These are phyloP conservation scores for Moniliella sp. DNA, from an alignment of 1,284 basidiomycete genomes.

Conservation along the genomic window DNA sequence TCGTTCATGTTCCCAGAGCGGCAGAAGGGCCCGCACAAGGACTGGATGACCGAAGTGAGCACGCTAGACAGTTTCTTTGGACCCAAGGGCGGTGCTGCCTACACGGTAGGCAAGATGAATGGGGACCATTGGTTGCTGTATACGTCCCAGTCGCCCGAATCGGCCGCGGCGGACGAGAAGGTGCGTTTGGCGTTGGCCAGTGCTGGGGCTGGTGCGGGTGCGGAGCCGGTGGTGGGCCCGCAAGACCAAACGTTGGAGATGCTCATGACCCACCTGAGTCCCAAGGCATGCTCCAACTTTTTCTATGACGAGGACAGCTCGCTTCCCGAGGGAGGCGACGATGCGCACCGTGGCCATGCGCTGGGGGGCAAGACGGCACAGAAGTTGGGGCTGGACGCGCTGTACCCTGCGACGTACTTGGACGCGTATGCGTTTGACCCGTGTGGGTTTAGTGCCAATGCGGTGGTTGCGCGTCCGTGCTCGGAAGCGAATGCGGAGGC, in stretches of 20 bases:
- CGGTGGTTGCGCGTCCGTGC: constrained; percentile 38
- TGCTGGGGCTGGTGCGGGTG: constrained; percentile 4
- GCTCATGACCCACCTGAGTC: constrained; percentile 81
- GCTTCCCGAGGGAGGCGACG: constrained; percentile 1
- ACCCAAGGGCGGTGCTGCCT: constrained; percentile 52
- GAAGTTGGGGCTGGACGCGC: constrained; percentile 55
- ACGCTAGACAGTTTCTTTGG: constrained; percentile 72
- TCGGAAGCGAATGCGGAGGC: constrained; percentile 6
- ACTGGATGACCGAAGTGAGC: constrained; percentile 80
- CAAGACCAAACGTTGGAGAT: constrained; percentile 87
- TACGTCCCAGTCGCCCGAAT: constrained; percentile 31
- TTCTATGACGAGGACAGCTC: constrained; percentile 38
- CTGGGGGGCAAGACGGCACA: constrained; percentile 51
- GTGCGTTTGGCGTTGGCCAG: constrained; percentile 2
- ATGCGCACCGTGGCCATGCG: constrained; percentile 36
- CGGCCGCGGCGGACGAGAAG: constrained; percentile 15
- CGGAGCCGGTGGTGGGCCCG: constrained; percentile 2
- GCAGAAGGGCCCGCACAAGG: constrained; percentile 74
- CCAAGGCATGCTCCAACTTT: constrained; percentile 55
- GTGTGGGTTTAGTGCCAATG: constrained; percentile 91
- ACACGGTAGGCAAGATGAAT: constrained; percentile 92
- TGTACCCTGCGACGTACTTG: constrained; percentile 64
- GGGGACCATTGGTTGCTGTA: constrained; percentile 97
- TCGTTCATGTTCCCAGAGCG: constrained; percentile 98
- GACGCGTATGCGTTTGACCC: constrained; percentile 87